Base-by-base conservation (phyloP, 129 eudicot genomes). In the Deinandra increscens region DNA sequence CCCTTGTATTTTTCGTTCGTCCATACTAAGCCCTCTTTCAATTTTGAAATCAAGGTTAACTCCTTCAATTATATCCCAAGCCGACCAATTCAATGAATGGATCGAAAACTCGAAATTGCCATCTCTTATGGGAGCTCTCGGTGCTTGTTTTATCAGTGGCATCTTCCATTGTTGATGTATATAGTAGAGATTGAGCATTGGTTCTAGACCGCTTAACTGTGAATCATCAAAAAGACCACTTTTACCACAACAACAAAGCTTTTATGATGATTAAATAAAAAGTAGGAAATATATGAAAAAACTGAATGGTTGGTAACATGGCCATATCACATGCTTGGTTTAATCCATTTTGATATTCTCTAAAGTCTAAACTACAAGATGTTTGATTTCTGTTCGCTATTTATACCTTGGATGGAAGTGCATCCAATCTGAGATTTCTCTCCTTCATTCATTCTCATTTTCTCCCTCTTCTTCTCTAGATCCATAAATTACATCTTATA, bases 401-500 rank as follows among this genome's bases (percentile, higher is more conserved):
- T 64, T 66, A 66, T 23, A 18, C 10, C 33, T 63, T 38, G 17
- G 39, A 63, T 8, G n/a, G 31, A 63, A 63, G 17, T 2, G 50
- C 31, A 65, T 2, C 7, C 0, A 14, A 7, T 13, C 11, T 44
- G 56, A 22, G 56, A 65, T 44, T 43, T 65, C 23, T 60, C 44
- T 34, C 13, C 65, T 29, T 45, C 38, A 20, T 45, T 60, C 9
- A 18, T 1, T 19, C 60, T 72, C 37, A 8, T 36, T 41, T 12
- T 61, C 50, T 55, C 10, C 48, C 55, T 73, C 19, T 19, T 61
- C 18, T 19, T 48, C 26, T 73, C 64, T 51, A 51, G 64, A 23
- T 74, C 20, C 39, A 12, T 64, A 50, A 46, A 53, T 53, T 49
- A 48, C 34, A 22, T 62, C 58, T 60, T 51, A 61, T 49, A 60